Percentiles rank a stretch among this genome's conserved stretches.
phyloP scores from a whole-genome alignment of 1,284 basidiomycete genomes.

The Mycena citricolor region DNA sequence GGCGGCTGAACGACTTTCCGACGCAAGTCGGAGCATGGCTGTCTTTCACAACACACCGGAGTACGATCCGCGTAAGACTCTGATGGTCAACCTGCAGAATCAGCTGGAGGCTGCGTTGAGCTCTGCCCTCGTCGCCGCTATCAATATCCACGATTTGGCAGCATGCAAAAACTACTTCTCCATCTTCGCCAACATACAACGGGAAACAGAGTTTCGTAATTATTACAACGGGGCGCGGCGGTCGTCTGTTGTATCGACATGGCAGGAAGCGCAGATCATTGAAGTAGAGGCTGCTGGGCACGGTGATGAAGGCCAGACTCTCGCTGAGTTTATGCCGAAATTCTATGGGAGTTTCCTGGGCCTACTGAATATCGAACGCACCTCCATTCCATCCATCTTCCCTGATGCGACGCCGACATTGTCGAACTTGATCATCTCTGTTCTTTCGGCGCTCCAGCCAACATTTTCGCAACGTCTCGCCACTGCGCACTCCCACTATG shows the following conservation, averaged over 20 bases:
- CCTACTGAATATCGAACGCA: constrained; percentile 70
- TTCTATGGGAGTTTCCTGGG: constrained; percentile 73
- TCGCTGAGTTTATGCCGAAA: constrained; percentile 67
- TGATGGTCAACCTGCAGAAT: constrained; percentile 90
- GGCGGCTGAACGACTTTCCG: constrained; percentile 85
- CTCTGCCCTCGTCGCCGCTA: constrained; percentile 80
- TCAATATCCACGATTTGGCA: constrained; percentile 71
- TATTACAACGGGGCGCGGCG: constrained; percentile 89
- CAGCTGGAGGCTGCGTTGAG: constrained; percentile 89
- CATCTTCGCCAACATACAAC: constrained; percentile 87
- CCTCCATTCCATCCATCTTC: constrained; percentile 79
- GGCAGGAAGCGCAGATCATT: constrained; percentile 57
- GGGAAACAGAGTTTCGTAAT: constrained; percentile 86
- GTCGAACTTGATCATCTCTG: constrained; percentile 78
- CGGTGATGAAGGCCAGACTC: constrained; percentile 32
- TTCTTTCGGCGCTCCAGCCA: constrained; percentile 76
- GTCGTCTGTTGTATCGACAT: constrained; percentile 60
- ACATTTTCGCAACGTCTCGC: constrained; percentile 77
- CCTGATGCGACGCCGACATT: constrained; percentile 74
- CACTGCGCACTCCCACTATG: constrained; percentile 62
- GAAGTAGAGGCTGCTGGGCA: constrained; percentile 45
- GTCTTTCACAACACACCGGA: constrained; percentile 89
- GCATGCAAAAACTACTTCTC: constrained; percentile 77
- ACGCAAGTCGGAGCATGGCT: constrained; percentile 83
- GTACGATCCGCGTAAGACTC: constrained; percentile 78